Conservation (phyloP, 805 yeast species). For the Starmerella floris region DNA sequence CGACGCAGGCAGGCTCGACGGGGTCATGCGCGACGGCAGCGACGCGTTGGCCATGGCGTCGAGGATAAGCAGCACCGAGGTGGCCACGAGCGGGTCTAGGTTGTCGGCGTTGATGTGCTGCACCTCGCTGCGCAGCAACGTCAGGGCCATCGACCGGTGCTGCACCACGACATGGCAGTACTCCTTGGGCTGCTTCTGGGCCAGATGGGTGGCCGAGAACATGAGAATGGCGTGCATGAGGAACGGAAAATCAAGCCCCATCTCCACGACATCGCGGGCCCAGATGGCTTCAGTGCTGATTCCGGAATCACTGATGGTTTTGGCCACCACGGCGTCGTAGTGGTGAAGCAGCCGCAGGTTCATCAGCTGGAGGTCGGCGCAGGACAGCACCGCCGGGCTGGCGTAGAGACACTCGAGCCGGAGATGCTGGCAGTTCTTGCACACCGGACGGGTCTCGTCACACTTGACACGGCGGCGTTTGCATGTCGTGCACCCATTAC, state of each 20-base stretch:
- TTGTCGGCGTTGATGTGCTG: conserved; percentile 69
- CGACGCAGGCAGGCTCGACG: conserved; percentile 64
- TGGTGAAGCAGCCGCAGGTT: conserved; percentile 79
- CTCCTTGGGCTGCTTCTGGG: conserved; percentile 47
- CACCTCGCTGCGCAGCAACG: conserved; percentile 73
- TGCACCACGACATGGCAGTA: conserved; percentile 41
- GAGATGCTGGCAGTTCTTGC: conserved; percentile 68
- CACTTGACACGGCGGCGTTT: conserved; percentile 84
- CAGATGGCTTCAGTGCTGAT: conserved; percentile 76
- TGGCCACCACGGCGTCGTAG: conserved; percentile 71
- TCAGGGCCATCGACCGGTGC: conserved; percentile 77
- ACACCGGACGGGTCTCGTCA: conserved; percentile 71
- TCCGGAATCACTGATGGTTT: conserved; percentile 81
- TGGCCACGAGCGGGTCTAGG: conserved; percentile 77
- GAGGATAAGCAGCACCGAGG: conserved; percentile 78
- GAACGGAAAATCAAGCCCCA: conserved; percentile 79
- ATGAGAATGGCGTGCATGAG: conserved; percentile 86
- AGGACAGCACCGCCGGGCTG: conserved; percentile 24
- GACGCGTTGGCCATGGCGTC: conserved; percentile 89
- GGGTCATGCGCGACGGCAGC: conserved; percentile 35
- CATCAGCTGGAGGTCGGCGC: conserved; percentile 42
- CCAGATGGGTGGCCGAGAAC: conserved; percentile 80
- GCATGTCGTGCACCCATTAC: conserved; percentile 82
- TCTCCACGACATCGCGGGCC: conserved; percentile 74
- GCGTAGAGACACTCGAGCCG: conserved; percentile 61